Conservation (phyloP, 2,329 filamentous ascomycete genomes). For the Elsinoe australis region DNA sequence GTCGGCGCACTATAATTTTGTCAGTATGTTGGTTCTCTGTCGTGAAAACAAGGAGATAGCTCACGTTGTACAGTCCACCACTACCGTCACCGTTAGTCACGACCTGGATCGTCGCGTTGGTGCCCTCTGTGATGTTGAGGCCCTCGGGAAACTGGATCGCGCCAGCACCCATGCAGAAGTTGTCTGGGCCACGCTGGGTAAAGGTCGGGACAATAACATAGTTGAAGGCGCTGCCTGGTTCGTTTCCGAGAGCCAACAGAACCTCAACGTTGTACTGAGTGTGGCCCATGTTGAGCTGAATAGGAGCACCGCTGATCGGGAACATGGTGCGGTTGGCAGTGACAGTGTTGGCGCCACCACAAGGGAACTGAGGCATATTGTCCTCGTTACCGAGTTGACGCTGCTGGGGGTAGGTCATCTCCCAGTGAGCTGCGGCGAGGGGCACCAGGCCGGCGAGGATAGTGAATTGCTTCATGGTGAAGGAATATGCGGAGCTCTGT, state of each 20-base stretch:
- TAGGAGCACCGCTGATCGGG: slow-evolving; percentile 42
- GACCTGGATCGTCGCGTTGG: slow-evolving; percentile 60
- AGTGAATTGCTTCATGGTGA: slow-evolving; percentile 12
- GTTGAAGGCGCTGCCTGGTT: slow-evolving; percentile 57
- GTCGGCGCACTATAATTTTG: slow-evolving; percentile 56
- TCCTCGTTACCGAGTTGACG: slow-evolving; percentile 44
- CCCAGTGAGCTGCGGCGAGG: slow-evolving; percentile 48
- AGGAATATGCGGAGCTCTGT: too few relatives aligned
- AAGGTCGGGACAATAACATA: slow-evolving; percentile 56
- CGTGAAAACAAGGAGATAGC: slow-evolving; percentile 21
- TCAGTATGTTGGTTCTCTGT: neutral
- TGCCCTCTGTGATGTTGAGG: slow-evolving; percentile 50
- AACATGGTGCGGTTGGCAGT: slow-evolving; percentile 41
- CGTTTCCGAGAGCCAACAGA: slow-evolving; percentile 45
- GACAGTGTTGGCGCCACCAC: slow-evolving; percentile 43
- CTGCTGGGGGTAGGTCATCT: slow-evolving; percentile 45
- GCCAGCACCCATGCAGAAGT: slow-evolving; percentile 53
- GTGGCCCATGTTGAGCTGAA: slow-evolving; percentile 48
- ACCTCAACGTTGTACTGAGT: slow-evolving; percentile 46
- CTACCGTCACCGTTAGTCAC: slow-evolving; percentile 53
- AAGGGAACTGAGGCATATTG: slow-evolving; percentile 41
- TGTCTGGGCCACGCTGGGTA: slow-evolving; percentile 53
- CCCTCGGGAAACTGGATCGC: slow-evolving; percentile 48
- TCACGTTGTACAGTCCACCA: slow-evolving; percentile 57
- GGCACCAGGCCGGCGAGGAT: slow-evolving; percentile 37